A percentile compares a stretch with the other conserved stretches of the same genome.
Conservation (phyloP, 805 yeast species). For the Ogataea methanolica region DNA sequence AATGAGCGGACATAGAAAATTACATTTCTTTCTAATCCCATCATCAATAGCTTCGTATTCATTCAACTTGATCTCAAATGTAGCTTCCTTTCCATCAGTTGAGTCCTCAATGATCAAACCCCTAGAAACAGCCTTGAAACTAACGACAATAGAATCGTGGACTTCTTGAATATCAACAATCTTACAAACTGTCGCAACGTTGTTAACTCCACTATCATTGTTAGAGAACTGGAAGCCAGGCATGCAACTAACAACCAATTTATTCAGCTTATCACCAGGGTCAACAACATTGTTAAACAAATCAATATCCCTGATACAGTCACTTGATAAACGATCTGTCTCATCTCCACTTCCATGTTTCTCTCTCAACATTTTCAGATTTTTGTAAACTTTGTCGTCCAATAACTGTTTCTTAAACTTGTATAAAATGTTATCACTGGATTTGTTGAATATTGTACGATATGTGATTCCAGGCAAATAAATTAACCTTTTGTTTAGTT, state of each 20-base stretch:
- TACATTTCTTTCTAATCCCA: neutral
- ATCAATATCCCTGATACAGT: conserved; percentile 6
- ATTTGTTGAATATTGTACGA: conserved; percentile 45
- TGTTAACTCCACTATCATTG: neutral
- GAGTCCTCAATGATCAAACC: conserved; percentile 25
- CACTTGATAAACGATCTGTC: conserved; percentile 1
- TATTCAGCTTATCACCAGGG: conserved; percentile 1
- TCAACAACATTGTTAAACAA: conserved; percentile 2
- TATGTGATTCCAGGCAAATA: conserved; percentile 61
- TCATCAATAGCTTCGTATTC: neutral
- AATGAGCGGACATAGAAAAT: conserved; percentile 2
- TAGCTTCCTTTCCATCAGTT: conserved; percentile 1
- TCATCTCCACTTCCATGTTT: neutral
- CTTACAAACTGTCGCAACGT: conserved; percentile 39
- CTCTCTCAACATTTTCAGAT: neutral
- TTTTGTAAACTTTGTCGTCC: neutral
- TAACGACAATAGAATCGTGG: conserved; percentile 38
- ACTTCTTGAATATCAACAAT: conserved; percentile 44
- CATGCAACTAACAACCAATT: conserved; percentile 22
- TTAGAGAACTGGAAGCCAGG: conserved; percentile 17
- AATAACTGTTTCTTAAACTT: conserved; percentile 1
- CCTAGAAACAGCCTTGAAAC: conserved; percentile 47
- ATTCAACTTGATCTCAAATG: conserved; percentile 4
- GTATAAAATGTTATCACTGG: conserved; percentile 32
- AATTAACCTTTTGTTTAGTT: conserved; percentile 30